phyloP scores from a whole-genome alignment of 805 yeast species.

The Zygotorulaspora florentina region DNA sequence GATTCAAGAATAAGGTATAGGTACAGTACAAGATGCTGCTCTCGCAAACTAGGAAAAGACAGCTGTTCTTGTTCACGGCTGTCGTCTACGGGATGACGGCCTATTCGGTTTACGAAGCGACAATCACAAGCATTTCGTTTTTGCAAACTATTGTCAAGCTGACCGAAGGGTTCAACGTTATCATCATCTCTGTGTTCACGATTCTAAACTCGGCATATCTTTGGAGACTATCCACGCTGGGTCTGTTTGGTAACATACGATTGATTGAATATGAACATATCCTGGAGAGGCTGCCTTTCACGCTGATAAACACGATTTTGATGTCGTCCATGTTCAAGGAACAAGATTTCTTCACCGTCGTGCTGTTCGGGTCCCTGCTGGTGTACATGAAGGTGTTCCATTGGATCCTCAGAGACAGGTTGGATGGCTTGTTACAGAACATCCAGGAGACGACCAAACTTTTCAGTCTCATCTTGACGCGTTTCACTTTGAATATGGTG shows the following conservation, averaged over 20 bases:
- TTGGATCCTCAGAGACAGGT: slow-evolving; percentile 55
- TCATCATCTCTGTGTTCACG: slow-evolving; percentile 43
- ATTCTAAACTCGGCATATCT: slow-evolving; percentile 36
- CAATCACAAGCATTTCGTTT: slow-evolving; percentile 27
- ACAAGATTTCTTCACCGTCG: slow-evolving; percentile 44
- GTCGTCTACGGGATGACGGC: slow-evolving; percentile 19
- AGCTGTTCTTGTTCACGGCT: slow-evolving; percentile 17
- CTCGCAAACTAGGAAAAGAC: slow-evolving; percentile 15
- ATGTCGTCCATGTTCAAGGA: slow-evolving; percentile 51
- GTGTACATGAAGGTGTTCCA: slow-evolving; percentile 66
- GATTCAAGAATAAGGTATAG: too few relatives aligned
- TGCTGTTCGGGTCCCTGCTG: slow-evolving; percentile 38
- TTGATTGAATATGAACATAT: slow-evolving; percentile 72
- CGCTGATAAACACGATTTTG: slow-evolving; percentile 59
- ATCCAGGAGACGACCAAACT: slow-evolving; percentile 32
- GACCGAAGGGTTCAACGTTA: slow-evolving; percentile 45
- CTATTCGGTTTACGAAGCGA: slow-evolving; percentile 22
- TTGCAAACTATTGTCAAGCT: slow-evolving; percentile 46
- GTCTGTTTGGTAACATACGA: slow-evolving; percentile 72
- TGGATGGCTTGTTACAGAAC: slow-evolving; percentile 47
- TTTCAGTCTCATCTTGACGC: slow-evolving; percentile 31
- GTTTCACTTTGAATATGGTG: slow-evolving; percentile 43
- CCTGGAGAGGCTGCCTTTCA: slow-evolving; percentile 59
- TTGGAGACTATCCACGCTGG: slow-evolving; percentile 47
- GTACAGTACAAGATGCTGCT: slow-evolving; percentile 4